Base-by-base conservation (phyloP, 371 early-diverging fungal species). In the Syncephalastrum contaminatum region DNA sequence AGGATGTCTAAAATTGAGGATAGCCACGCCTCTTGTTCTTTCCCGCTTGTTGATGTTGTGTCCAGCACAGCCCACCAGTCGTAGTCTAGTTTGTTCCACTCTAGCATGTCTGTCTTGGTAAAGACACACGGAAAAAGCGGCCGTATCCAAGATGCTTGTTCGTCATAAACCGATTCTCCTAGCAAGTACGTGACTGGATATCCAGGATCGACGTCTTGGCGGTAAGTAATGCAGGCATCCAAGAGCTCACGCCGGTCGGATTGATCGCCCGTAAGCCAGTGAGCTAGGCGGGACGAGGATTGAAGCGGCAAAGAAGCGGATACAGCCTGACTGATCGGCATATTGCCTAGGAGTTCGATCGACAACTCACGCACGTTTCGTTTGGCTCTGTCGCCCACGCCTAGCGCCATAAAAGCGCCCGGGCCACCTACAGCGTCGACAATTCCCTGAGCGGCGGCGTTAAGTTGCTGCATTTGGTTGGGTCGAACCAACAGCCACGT, bases 301-400 rank as follows among this genome's bases (percentile, higher is more conserved):
- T 58, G 46, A 8, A 67, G 39, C 18, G 67, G 65, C 47, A 67
- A 39, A 7, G 63, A 67, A 14, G 60, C 64, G 19, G 65, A 59
- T 12, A 71, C 48, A 1, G 65, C 67, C 42, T 64, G 72, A 30
- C 62, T 54, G 48, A 71, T 71, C 2, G 72, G 68, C 54, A 71
- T 63, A 24, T 64, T 64, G 18, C 68, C 64, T 3, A 50, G 18
- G 3, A 71, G 39, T 43, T 71, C 68, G n/a, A 67, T 43, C 15
- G 63, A 55, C 4, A 63, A 27, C 13, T 59, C 50, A 12, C 25
- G 42, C 63, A 66, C 55, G 3, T 30, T 41, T 22, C 48, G 54
- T 10, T 19, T 53, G 20, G 21, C 53, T 19, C 21, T 39, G 25
- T 22, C 19, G 40, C 41, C 25, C 43, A 43, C 18, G 8, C 36